Evolutionary conservation across 1,139 yeast genomes (phyloP).

Genomic region (Blastobotrys malaysiensis): DNA sequence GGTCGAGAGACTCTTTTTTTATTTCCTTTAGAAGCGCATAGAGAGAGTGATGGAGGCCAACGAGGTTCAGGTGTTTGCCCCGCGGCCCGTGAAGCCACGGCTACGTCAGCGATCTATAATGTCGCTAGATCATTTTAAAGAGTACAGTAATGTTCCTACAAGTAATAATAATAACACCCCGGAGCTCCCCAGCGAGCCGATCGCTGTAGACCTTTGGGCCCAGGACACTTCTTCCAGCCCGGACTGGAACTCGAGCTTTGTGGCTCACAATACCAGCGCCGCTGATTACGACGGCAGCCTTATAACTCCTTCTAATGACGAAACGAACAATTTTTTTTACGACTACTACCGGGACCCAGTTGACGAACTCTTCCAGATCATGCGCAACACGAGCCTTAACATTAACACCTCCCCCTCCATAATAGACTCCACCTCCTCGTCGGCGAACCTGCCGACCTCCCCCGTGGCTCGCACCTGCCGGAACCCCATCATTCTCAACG

Average conservation of each 20-base stretch:
- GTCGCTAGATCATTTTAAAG: conserved; percentile 16
- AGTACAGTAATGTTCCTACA: background rate
- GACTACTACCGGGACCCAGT: conserved; percentile 4
- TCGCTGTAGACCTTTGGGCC: background rate
- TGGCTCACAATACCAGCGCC: conserved; percentile 3
- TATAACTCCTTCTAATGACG: conserved; percentile 10
- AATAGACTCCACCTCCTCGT: conserved; percentile 1
- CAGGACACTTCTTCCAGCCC: background rate
- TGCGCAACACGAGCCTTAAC: conserved; percentile 12
- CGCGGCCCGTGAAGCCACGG: conserved; percentile 22
- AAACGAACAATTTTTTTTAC: conserved; percentile 9
- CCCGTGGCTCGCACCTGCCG: conserved; percentile 25
- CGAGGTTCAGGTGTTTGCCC: conserved; percentile 16
- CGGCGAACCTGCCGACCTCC: conserved; percentile 19
- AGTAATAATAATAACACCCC: background rate
- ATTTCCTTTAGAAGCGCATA: background rate
- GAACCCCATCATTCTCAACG: conserved; percentile 24
- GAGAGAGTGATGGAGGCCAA: background rate
- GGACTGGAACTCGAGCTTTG: background rate
- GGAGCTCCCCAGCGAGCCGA: background rate
- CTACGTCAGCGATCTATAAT: conserved; percentile 21
- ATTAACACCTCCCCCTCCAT: background rate
- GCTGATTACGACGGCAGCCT: conserved; percentile 10
- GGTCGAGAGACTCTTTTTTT: background rate
- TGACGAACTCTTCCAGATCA: conserved; percentile 22